Base-by-base conservation (phyloP, 73 alveolate species). In the Tetrahymena borealis region DNA sequence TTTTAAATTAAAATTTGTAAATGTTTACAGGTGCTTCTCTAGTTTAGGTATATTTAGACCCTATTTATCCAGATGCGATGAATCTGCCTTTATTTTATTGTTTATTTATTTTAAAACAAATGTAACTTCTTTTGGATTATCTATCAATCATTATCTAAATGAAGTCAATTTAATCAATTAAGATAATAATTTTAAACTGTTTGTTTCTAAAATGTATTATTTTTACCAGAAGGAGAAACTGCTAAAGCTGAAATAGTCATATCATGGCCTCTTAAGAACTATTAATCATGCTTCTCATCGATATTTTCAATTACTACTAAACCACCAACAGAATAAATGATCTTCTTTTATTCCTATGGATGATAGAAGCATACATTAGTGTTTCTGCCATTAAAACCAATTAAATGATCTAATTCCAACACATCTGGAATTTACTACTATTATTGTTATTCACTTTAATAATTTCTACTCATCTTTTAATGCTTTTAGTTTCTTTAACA, bases 11-110 rank as follows among this genome's bases (percentile, higher is more conserved):
- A 60, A 60, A 24, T 60, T 4, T 11, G 7, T 9, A 60, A 60
- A 20, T n/a, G 7, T 60, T 96, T 2, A 96, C 96, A 9, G 98
- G 98, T 39, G 98, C 98, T 31, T 96, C 98, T 78, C 98, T 97
- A 16, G 96, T 90, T 90, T 96, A 95, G 90, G 96, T 93, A 91
- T 91, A 95, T 35, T 95, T 92, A 11, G 98, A 91, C 10, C 98
- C 98, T 16, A 96, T 39, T 78, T 96, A 93, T 12, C 98, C 98
- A 7, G 98, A 93, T 9, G 98, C 98, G 24, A 96, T 94, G 32
- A 78, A 42, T 39, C 91, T 90, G 85, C 98, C 98, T 16, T 94
- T 94, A 4, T 33, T 85, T 41, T 60, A 32, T 42, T 41, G 28
- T 10, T 40, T 90, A 38, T 39, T 85, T 4, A 92, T 40, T 39